Evolutionary conservation across 1,284 basidiomycete genomes (phyloP).

Genomic region (Entoloma clypeatum): DNA sequence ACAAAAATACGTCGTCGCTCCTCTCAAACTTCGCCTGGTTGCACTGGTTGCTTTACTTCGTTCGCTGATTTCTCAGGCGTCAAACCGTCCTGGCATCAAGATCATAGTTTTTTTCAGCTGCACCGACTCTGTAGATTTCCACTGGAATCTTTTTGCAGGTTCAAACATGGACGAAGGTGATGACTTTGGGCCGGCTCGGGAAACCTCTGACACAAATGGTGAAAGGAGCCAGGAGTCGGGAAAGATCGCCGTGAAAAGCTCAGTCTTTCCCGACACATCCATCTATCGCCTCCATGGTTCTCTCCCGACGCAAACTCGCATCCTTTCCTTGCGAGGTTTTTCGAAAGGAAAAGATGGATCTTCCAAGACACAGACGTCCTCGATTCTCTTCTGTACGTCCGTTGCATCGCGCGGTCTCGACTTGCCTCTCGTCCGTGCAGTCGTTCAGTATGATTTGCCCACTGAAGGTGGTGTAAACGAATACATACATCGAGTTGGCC

Average conservation of each 20-base stretch:
- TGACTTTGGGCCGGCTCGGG: slow-evolving; percentile 26
- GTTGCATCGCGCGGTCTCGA: slow-evolving; percentile 98
- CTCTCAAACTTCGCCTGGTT: slow-evolving; percentile 91
- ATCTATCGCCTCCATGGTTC: slow-evolving; percentile 96
- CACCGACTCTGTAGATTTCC: slow-evolving; percentile 97
- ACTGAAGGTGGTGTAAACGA: slow-evolving; percentile 97
- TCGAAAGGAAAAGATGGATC: slow-evolving; percentile 44
- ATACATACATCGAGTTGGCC: slow-evolving; percentile 95
- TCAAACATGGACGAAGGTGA: slow-evolving; percentile 61
- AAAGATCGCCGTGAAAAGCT: slow-evolving; percentile 56
- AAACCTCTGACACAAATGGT: slow-evolving; percentile 26
- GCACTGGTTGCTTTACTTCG: slow-evolving; percentile 84
- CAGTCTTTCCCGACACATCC: slow-evolving; percentile 77
- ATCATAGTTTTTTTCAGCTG: slow-evolving; percentile 97
- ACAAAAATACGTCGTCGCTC: slow-evolving; percentile 93
- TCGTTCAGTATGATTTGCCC: slow-evolving; percentile 95
- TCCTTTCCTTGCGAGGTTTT: slow-evolving; percentile 82
- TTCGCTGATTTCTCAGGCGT: slow-evolving; percentile 63
- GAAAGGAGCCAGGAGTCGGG: slow-evolving; percentile 32
- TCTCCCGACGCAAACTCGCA: slow-evolving; percentile 77
- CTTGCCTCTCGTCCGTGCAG: slow-evolving; percentile 89
- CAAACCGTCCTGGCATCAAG: slow-evolving; percentile 50
- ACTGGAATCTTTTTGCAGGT: slow-evolving; percentile 86
- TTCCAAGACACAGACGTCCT: slow-evolving; percentile 33
- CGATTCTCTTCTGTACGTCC: slow-evolving; percentile 91